Base-by-base conservation (phyloP, 257 asterid species). In the Jacaranda mimosifolia region DNA sequence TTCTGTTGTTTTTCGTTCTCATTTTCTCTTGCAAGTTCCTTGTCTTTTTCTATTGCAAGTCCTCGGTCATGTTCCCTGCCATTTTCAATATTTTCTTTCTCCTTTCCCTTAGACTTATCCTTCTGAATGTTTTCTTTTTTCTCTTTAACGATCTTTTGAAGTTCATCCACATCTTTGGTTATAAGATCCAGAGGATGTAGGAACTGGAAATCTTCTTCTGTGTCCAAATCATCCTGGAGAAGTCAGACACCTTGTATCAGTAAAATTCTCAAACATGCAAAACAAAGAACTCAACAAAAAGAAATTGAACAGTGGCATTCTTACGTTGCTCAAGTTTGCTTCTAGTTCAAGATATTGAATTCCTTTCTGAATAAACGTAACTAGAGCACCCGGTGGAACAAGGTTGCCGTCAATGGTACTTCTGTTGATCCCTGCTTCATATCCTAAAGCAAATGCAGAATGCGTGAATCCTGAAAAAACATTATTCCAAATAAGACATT, bases 311-410 rank as follows among this genome's bases (percentile, higher is more conserved):
- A 9, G 43, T 63, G 64, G 26, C 48, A 74, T 53, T 80, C 96
- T 87, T 86, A 92, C 98, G 4, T 70, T 84, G 75, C 74, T 86
- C 87, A 87, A 72, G 80, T 94, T 94, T 83, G 98, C 98, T 80
- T 94, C 98, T 71, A 94, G 84, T 81, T 94, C 98, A 72, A 92
- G 97, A 81, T 91, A 94, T 68, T 92, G 98, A 85, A 92, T 89
- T 82, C 98, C 98, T 83, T 94, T 94, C 80, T 94, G 98, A 66
- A 94, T 81, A 81, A 89, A 91, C 53, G 91, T 94, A 56, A 92
- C 88, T 58, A 94, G 97, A 74, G 96, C 97, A 77, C 96, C 97
- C 3, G 98, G 98, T 13, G 98, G 98, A 83, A 94, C 98, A 83
- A 92, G 88, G 81, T 89, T 92, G 15, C 90, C 97, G 81, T 94